Evolutionary conservation across 768 basidiomycete genomes (phyloP), one percentile per base, ranked within the genome.

Genomic region (Russula griseocarnosa): DNA sequence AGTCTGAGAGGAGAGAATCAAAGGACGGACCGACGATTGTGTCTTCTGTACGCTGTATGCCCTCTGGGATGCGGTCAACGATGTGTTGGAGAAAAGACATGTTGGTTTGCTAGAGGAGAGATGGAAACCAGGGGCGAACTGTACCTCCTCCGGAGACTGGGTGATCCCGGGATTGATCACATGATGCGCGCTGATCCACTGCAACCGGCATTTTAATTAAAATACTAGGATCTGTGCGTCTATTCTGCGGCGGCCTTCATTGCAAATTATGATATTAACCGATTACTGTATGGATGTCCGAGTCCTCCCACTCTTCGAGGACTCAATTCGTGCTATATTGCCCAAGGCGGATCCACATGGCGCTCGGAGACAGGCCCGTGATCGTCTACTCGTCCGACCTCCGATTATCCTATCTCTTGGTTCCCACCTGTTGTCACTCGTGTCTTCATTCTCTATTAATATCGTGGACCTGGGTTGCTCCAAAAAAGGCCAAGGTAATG

Each of bases 31-130:
- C 70, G 8, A 34, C 2, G n/a, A 71, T 62, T 34, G 69, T 71
- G 34, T 63, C 63, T 54, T 67, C 60, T 5, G 68, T 62, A 36
- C 63, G 70, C 24, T 71, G 49, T 57, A 71, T 56, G n/a, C 70
- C 70, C 20, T 71, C 70, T 11, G 70, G 70, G 20, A 69, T 40
- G 50, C 66, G 58, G 4, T 71, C 63, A 5, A 69, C 53, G 47
- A 66, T 60, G 9, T 60, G 58, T 20, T 58, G 5, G 38, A 67
- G n/a, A 40, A 64, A 53, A 5, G 66, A 64, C 66, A 68, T 60
- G 49, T 20, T 20, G 28, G 24, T 34, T 16, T 0, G 3, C 5
- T 28, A 28, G 16, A n/a, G 24, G 10, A 20, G 38, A 16, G 38
- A 40, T 40, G 16, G 38, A 40, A 40, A 40, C 38, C 38, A 38